Base-by-base conservation (phyloP, 169 alveolate species). In the Plasmodium vivax region DNA sequence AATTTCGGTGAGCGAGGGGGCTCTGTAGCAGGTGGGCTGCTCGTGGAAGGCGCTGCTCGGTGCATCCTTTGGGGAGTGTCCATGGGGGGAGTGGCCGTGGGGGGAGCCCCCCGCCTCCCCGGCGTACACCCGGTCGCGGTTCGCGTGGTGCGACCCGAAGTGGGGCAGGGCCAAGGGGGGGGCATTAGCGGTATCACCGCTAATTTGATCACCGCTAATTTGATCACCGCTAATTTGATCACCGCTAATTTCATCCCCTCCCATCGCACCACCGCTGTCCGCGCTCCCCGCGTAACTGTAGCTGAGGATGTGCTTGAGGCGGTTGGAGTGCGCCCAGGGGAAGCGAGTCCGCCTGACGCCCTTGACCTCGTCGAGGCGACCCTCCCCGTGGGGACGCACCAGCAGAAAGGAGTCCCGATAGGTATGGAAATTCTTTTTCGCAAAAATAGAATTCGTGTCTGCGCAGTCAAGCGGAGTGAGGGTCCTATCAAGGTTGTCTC, bases 401-500 rank as follows among this genome's bases (percentile, higher is more conserved):
- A 87, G 34, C 56, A 30, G n/a, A 12, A 77, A 87, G 19, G 93
- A 87, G 19, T 87, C 93, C 23, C 81, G 43, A 83, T 95, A 68
- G 6, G 41, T 62, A 14, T 74, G 51, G 79, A 82, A 58, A 43
- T 43, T 95, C 19, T 84, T 92, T 93, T 72, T 94, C 83, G 83
- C 85, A 88, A 80, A 80, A 90, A 62, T 73, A 90, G 80, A 83
- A 77, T 68, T 58, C 9, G n/a, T 34, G 30, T 87, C 82, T n/a
- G 81, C 47, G 3, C 8, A 19, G 3, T 84, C 14, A 75, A 75
- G 47, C 0, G 94, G 94, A 80, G 94, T 90, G 54, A 90, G 51
- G 12, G 94, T 90, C 58, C 94, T 90, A 56, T 93, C 96, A 56
- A 90, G 30, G 68, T 92, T 82, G 88, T 87, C 92, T 41, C 94